Base-by-base conservation (phyloP, 1,139 yeast genomes). In the Trichomonascaceae sp. region DNA sequence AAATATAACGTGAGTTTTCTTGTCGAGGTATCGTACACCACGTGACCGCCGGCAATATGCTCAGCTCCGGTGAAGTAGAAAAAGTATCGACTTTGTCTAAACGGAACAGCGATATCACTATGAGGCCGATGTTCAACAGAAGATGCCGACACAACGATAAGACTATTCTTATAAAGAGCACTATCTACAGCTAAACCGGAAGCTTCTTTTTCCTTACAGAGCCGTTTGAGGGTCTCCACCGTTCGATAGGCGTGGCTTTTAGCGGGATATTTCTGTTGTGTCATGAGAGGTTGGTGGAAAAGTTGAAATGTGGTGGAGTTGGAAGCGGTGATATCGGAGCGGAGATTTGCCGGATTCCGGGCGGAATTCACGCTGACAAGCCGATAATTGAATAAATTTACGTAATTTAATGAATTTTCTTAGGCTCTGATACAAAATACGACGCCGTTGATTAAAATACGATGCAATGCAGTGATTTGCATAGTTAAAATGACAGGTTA, bases 51-150 rank as follows among this genome's bases (percentile, higher is more conserved):
- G 0, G 95, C 90, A 49, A 87, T 77, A 59, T 86, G 83, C 51
- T 57, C 60, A 54, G 86, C 85, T n/a, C 99, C 99, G 2, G 89
- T 74, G 52, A 93, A 73, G 67, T 93, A 93, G 71, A 78, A 89
- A 70, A 93, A 93, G 72, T 90, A 90, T 56, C 98, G 77, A 70
- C 88, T 86, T 70, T 93, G 99, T 72, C 96, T 83, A 63, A 91
- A 79, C 13, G 88, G 86, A 60, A 82, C 81, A 3, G 82, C 75
- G 62, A 85, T 90, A 70, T 93, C 99, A 65, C 90, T 82, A 71
- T 89, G 87, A 49, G 88, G 85, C 69, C 84, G 83, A 50, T 78
- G 70, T 61, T 80, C 84, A 39, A 77, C 69, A 53, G 74, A 74
- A 53, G 87, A 84, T 2, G 96, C 95, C 24, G 89, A 82, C 43